Evolutionary conservation across 352 stramenopile genomes (phyloP), one percentile per base, ranked within the genome.

Genomic region (Globisporangium barbulae): DNA sequence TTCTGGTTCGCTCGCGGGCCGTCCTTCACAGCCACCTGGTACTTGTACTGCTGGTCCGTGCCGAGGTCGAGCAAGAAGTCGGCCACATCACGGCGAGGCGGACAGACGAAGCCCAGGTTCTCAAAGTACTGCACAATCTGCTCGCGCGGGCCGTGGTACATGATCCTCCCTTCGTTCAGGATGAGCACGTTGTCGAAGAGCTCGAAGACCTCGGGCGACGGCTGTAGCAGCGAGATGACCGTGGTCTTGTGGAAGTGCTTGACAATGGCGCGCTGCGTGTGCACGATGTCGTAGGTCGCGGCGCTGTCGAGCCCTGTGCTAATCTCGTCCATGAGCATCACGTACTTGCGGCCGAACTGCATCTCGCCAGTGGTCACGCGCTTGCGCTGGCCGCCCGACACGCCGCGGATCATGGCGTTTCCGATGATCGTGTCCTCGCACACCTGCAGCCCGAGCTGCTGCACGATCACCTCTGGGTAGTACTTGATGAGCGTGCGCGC

Each of bases 141-240:
- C 81, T 87, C 49, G 79, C 72, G 68, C 74, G 79, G 37, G 91
- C 65, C 41, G 96, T 60, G 68, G 69, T 93, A 98, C 39, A 97
- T 81, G 19, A 97, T 70, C 15, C 74, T 55, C 30, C 91, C 90
- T 58, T 90, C 70, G 68, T 87, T 83, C 33, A 98, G 64, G 28
- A 98, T 47, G n/a, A 96, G 84, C 5, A 97, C 61, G 53, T 97
- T 83, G 70, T 98, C 91, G 72, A 98, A 97, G n/a, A 97, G 69
- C 28, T 74, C 76, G 41, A 93, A 93, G 13, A 91, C 88, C 73
- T 98, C 91, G 19, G 91, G 91, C 6, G 90, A 77, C 41, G 91
- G 90, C 68, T 97, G 69, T 7, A 94, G 69, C 52, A 96, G 67
- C 10, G 81, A 81, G 13, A 94, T 68, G 19, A 87, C 71, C 19